Evolutionary conservation across 1,284 basidiomycete genomes (phyloP), one percentile per base, ranked within the genome.

Genomic region (Ceratobasidium sp.): DNA sequence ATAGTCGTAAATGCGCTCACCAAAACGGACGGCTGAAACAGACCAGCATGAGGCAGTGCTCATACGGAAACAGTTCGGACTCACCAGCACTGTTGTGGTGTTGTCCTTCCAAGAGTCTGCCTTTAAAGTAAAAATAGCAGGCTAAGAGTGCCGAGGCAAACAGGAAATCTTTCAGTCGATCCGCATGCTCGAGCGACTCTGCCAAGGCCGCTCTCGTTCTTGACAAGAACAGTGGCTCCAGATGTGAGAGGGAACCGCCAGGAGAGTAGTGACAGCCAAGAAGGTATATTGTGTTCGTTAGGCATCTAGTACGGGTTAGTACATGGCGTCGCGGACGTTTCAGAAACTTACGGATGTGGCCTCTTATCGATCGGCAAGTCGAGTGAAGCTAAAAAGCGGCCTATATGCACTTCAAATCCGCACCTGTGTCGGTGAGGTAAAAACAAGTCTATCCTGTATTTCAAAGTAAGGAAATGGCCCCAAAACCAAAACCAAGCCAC

Each of bases 251-350:
- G 13, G 73, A 66, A 16, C 66, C 54, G 6, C 61, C 82, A 72
- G 76, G 80, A 11, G 82, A 92, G 56, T 92, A 85, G 79, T 90
- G 91, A 80, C 91, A 92, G 0, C 91, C 90, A 89, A 91, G 92
- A 3, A 93, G 86, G 80, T 88, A 93, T 78, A 93, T 90, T 74
- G 91, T 86, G 79, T 92, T 91, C 85, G 92, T 88, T 13, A 93
- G 84, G 58, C 86, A 88, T 37, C 66, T 69, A 53, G 16, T 59
- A 39, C n/a, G n/a, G 29, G 4, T 59, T 24, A 59, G 19, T 22
- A n/a, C n/a, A 37, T 56, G 9, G 22, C 43, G 19, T 46, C 9
- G 19, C 8, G 19, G 43, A 46, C 8, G 43, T 46, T 8, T 19
- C 43, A 46, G 22, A 53, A 37, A 43, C 66, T 69, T 54, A 69